Percentiles rank a stretch among this genome's conserved stretches.
These are phyloP conservation scores for Biscogniauxia mediterranea DNA, from an alignment of 2,329 filamentous ascomycete genomes.

Conservation along the genomic window DNA sequence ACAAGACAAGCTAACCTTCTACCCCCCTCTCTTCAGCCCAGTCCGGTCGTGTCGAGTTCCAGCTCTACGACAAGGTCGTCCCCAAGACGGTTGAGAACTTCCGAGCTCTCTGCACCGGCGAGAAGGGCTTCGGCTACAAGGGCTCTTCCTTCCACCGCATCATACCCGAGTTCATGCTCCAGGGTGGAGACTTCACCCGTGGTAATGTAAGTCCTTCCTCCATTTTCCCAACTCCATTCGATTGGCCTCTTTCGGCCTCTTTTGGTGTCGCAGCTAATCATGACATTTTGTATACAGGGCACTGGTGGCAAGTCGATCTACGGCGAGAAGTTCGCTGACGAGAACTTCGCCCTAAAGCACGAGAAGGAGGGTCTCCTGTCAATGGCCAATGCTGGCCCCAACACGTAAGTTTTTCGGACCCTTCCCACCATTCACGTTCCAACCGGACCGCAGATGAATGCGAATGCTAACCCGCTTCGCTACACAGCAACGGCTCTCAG, in stretches of 20 bases:
- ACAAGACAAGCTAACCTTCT: conserved; percentile 16
- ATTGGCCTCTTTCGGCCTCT: too few relatives aligned
- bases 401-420: conserved; percentile 63
- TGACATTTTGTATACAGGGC: conserved; percentile 53
- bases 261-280: not conserved
- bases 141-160: conserved; percentile 88
- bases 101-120: conserved; percentile 75
- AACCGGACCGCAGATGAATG: not conserved
- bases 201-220: conserved; percentile 66
- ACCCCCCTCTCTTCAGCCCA: conserved; percentile 53
- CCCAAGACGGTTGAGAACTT: conserved; percentile 89
- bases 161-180: conserved; percentile 92
- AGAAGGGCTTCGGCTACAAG: conserved; percentile 81
- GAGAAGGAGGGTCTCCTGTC: conserved; percentile 74
- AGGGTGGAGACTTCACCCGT: conserved; percentile 94
- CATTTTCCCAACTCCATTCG: not conserved
- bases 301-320: conserved; percentile 94
- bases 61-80: conserved; percentile 80
- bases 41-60: conserved; percentile 80
- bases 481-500: conserved; percentile 86
- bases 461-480: conserved; percentile 25
- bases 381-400: conserved; percentile 93
- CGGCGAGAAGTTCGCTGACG: conserved; percentile 89
- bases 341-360: conserved; percentile 85
- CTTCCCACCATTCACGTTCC: not conserved